Conservation (phyloP, 352 stramenopile genomes). For the Pseudoperonospora humuli region DNA sequence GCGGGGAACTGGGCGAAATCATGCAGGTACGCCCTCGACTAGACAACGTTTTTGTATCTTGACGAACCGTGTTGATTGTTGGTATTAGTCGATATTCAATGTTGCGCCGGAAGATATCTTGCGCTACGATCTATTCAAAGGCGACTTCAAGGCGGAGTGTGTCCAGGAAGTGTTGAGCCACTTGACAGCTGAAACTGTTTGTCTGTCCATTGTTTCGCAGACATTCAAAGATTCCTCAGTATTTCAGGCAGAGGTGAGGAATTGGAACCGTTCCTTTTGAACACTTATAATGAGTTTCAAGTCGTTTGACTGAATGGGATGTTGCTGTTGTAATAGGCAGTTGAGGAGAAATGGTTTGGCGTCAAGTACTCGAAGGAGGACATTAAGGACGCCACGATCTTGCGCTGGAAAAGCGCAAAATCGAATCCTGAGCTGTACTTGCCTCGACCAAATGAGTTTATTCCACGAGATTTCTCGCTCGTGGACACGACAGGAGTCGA, state of each 20-base stretch:
- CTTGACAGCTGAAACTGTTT: constrained; percentile 42
- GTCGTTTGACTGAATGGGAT: neutral
- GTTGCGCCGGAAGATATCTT: constrained; percentile 47
- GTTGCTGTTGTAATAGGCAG: constrained; percentile 9
- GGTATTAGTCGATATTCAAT: constrained; percentile 42
- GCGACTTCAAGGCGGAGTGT: constrained; percentile 34
- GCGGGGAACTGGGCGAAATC: constrained; percentile 59
- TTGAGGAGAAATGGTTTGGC: constrained; percentile 59
- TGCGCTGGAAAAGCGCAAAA: constrained; percentile 30
- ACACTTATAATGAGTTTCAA: neutral
- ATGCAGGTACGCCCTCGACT: constrained; percentile 43
- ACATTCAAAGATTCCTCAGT: constrained; percentile 27
- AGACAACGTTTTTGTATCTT: neutral
- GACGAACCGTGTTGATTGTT: constrained; percentile 5
- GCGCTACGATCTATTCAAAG: constrained; percentile 57
- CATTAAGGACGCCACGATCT: constrained; percentile 24
- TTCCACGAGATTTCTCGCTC: constrained; percentile 60
- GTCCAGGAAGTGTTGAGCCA: constrained; percentile 35
- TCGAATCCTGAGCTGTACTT: constrained; percentile 41
- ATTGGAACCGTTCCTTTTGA: neutral
- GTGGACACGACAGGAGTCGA: constrained; percentile 20
- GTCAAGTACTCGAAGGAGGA: constrained; percentile 46
- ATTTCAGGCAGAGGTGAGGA: constrained; percentile 30
- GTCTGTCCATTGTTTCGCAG: constrained; percentile 45
- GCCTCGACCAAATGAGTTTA: constrained; percentile 61